Evolutionary conservation across 179 eudicot species (phyloP).

Genomic region (Camellia oleifera): DNA sequence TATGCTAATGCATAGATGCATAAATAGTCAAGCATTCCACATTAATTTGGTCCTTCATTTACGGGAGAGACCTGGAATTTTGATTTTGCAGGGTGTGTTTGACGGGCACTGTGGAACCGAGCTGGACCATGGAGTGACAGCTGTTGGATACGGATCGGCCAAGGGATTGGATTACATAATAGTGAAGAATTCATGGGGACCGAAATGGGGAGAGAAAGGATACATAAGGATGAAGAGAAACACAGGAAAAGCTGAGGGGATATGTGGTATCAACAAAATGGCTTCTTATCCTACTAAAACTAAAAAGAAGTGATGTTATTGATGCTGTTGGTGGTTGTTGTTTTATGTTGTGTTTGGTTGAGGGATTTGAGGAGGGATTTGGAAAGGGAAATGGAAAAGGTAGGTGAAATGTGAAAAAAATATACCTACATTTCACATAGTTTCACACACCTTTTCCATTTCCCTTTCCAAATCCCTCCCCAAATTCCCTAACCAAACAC

Average conservation of each 20-base stretch:
- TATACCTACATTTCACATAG: too few relatives aligned
- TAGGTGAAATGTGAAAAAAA: too few relatives aligned
- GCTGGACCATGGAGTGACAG: conserved; percentile 70
- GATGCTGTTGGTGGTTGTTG: not conserved
- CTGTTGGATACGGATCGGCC: conserved; percentile 62
- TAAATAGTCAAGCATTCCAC: not conserved
- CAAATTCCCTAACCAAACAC: too few relatives aligned
- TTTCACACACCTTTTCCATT: too few relatives aligned
- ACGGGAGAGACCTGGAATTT: not conserved
- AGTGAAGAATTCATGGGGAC: conserved; percentile 74
- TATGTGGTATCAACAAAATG: conserved; percentile 70
- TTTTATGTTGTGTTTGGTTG: too few relatives aligned
- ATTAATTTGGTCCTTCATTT: not conserved
- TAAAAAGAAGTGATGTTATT: conserved; percentile 34
- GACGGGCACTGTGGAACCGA: conserved; percentile 65
- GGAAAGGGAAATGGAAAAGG: too few relatives aligned
- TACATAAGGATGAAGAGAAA: conserved; percentile 70
- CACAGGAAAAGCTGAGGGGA: conserved; percentile 48
- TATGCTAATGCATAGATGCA: too few relatives aligned
- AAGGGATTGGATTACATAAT: conserved; percentile 52
- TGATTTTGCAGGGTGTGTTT: conserved; percentile 53
- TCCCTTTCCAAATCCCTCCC: too few relatives aligned
- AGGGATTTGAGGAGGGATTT: too few relatives aligned
- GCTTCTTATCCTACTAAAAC: conserved; percentile 68
- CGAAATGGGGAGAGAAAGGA: conserved; percentile 72